Evolutionary conservation across 2,329 filamentous ascomycete species (phyloP).

Genomic region (Ophiostoma australiae): DNA sequence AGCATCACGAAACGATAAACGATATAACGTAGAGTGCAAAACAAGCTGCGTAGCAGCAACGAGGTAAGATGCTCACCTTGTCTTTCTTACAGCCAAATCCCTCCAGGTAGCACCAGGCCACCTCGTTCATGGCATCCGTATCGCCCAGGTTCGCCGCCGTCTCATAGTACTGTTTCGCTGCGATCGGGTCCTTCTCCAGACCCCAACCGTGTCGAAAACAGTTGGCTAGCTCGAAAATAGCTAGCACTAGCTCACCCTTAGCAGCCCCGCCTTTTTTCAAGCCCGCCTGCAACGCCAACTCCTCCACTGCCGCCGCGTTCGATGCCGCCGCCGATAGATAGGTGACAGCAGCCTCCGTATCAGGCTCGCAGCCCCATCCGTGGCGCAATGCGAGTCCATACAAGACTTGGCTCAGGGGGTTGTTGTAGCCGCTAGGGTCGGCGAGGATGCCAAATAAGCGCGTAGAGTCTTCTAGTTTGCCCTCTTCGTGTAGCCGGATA

Average conservation of each 20-base stretch:
- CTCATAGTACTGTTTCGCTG: slow-evolving; percentile 92
- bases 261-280: slow-evolving; percentile 90
- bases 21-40: background rate
- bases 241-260: slow-evolving; percentile 92
- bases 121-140: slow-evolving; percentile 97
- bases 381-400: slow-evolving; percentile 92
- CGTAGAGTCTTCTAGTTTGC: slow-evolving; percentile 75
- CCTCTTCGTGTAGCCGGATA: slow-evolving; percentile 86
- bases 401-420: slow-evolving; percentile 89
- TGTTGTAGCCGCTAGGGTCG: slow-evolving; percentile 77
- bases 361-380: slow-evolving; percentile 79
- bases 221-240: slow-evolving; percentile 91
- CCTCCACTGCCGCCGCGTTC: slow-evolving; percentile 83
- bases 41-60: background rate
- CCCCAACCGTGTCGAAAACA: slow-evolving; percentile 96
- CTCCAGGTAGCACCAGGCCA: slow-evolving; percentile 90
- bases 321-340: slow-evolving; percentile 86
- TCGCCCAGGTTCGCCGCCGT: slow-evolving; percentile 95
- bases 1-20: background rate
- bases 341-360: slow-evolving; percentile 68
- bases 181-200: slow-evolving; percentile 75
- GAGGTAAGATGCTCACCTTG: slow-evolving; percentile 64
- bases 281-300: slow-evolving; percentile 76
- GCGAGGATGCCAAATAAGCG: slow-evolving; percentile 78
- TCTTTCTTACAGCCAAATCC: slow-evolving; percentile 98